phyloP scores from a whole-genome alignment of 805 yeast species.

The Ogataea angusta region DNA sequence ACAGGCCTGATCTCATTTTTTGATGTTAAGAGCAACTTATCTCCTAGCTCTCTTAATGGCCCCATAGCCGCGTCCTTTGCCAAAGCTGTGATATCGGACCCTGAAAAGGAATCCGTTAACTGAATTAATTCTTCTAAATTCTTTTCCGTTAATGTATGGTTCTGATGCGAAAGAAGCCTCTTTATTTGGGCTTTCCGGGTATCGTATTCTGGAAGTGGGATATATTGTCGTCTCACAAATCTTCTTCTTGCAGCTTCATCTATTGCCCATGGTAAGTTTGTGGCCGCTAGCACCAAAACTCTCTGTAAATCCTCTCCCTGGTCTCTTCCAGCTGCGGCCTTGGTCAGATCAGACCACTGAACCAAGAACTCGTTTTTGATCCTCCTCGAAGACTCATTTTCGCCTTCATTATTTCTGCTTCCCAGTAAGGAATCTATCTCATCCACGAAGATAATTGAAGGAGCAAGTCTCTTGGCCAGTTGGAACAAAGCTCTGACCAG shows the following conservation, averaged over 20 bases:
- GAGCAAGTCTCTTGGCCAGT: constrained; percentile 80
- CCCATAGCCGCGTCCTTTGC: constrained; percentile 99
- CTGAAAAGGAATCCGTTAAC: constrained; percentile 71
- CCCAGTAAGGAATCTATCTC: constrained; percentile 91
- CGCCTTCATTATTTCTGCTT: constrained; percentile 65
- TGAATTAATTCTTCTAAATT: constrained; percentile 61
- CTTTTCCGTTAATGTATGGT: constrained; percentile 59
- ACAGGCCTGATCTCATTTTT: constrained; percentile 79
- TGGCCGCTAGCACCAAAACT: constrained; percentile 89
- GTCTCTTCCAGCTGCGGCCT: constrained; percentile 78
- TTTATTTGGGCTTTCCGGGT: constrained; percentile 71
- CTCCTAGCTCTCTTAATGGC: constrained; percentile 87
- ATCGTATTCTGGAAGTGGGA: constrained; percentile 87
- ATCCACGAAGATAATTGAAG: constrained; percentile 91
- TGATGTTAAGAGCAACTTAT: constrained; percentile 63
- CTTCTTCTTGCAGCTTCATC: constrained; percentile 96
- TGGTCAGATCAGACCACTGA: constrained; percentile 90
- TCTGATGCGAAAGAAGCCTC: constrained; percentile 67
- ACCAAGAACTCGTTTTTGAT: constrained; percentile 90
- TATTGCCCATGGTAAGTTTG: constrained; percentile 94
- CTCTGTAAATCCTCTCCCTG: constrained; percentile 52
- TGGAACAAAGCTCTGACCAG: constrained; percentile 84
- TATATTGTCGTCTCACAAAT: constrained; percentile 87
- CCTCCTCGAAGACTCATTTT: constrained; percentile 81
- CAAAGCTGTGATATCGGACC: constrained; percentile 86